phyloP scores from a whole-genome alignment of 164 flowering plant genomes.

The Stephania japonica region DNA sequence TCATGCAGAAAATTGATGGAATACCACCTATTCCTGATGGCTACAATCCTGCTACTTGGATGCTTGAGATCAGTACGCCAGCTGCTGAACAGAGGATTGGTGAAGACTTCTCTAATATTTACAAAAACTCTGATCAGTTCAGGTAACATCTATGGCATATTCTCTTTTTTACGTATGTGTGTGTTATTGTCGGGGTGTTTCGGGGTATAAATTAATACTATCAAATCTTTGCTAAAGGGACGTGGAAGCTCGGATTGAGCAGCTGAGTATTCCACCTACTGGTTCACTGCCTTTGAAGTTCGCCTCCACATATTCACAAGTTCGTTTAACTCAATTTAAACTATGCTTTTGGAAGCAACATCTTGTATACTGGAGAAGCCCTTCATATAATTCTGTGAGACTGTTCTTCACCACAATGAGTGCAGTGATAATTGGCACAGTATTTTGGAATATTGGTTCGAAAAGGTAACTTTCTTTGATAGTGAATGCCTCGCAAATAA shows the following conservation, averaged over 20 bases:
- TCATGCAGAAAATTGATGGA: slow-evolving; percentile 46
- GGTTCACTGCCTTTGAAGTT: slow-evolving; percentile 66
- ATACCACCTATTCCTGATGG: slow-evolving; percentile 55
- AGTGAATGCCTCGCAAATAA: not conserved
- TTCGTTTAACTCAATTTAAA: slow-evolving; percentile 38
- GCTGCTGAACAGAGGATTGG: slow-evolving; percentile 60
- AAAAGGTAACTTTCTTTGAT: slow-evolving; percentile 43
- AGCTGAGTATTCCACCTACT: slow-evolving; percentile 48
- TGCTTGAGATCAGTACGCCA: slow-evolving; percentile 82
- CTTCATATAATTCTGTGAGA: slow-evolving; percentile 68
- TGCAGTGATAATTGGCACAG: slow-evolving; percentile 63
- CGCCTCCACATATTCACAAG: slow-evolving; percentile 45
- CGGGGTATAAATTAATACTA: not conserved
- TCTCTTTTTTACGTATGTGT: not conserved
- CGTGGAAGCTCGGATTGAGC: slow-evolving; percentile 57
- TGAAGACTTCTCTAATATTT: slow-evolving; percentile 56
- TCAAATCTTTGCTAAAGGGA: slow-evolving; percentile 32
- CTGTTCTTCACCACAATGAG: slow-evolving; percentile 48
- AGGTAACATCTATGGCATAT: slow-evolving; percentile 25
- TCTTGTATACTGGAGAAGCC: slow-evolving; percentile 91
- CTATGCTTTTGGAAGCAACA: slow-evolving; percentile 78
- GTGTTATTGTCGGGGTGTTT: not conserved
- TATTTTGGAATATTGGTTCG: slow-evolving; percentile 78
- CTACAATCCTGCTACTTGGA: slow-evolving; percentile 96
- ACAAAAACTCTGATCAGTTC: slow-evolving; percentile 53